Base-by-base conservation (phyloP, 2,329 filamentous ascomycete species). In the Alternaria angustiovoidea region DNA sequence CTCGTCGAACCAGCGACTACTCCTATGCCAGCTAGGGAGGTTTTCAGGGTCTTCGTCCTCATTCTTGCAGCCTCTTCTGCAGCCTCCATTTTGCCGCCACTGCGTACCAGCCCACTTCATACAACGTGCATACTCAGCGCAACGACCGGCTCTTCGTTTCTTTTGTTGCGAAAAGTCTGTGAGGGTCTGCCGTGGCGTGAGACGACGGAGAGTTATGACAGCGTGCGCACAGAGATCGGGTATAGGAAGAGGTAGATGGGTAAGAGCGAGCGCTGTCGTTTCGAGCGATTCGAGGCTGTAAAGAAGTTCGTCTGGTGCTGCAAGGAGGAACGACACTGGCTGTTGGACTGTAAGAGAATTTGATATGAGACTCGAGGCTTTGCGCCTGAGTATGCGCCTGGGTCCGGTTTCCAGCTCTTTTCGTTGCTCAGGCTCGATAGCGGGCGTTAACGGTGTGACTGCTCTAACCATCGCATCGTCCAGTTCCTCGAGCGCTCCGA, bases 21-120 rank as follows among this genome's bases (percentile, higher is more conserved):
- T 71, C 32, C 70, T 65, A 64, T 77, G 75, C 74, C 75, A 77
- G 55, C 70, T 70, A n/a, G 75, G 74, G n/a, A 76, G 47, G 4
- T 65, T 67, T 41, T 72, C 69, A 0, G 66, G 60, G 59, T 75
- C 75, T 51, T 76, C 75, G 36, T 77, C 75, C 51, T 77, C 75
- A 51, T 75, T 69, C 61, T 63, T 65, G 48, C 75, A 77, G 0
- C 74, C 74, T 16, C 72, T 60, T 42, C 73, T 67, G 49, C 75
- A 76, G 0, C 73, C 75, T 8, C 74, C 75, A 12, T 64, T 70
- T 44, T 71, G 68, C 20, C 72, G 63, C 74, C 74, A 77, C 9
- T 51, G 64, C 30, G 65, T 66, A 3, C 70, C 72, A 4, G 69
- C 73, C 75, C 75, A 77, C 52, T 75, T 75, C 69, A 70, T 75